Evolutionary conservation across 2,329 filamentous ascomycete species (phyloP), one percentile per base, ranked within the genome.

Genomic region (Cercospora sp.): DNA sequence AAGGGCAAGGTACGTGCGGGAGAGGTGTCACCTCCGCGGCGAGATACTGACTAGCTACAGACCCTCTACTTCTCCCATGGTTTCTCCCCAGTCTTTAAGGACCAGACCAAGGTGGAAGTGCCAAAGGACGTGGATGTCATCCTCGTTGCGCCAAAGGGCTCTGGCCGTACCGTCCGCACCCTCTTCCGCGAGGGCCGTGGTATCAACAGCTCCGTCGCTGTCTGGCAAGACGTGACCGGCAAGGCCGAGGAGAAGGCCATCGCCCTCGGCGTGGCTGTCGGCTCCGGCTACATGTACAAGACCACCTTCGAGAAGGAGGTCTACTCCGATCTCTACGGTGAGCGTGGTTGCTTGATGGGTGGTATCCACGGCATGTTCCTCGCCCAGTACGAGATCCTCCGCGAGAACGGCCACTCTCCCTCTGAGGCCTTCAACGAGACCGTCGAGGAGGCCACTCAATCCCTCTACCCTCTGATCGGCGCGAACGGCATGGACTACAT

Each of bases 301-400:
- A 99, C 95, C 81, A 99, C 95, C 82, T 99, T 99, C 81, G 91
- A 99, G 89, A 99, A 99, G 91, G 95, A 99, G 87, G 95, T 99
- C 81, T 97, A 97, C 91, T 97, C 93, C 72, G 95, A 98, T 85
- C 90, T 99, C 76, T 99, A 99, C 88, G 95, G 95, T 84, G 95
- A 99, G 91, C 94, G 95, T 86, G 95, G 95, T 82, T 99, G 95
- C 90, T 87, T 99, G 80, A 99, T 99, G 95, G 95, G 95, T 78
- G 95, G 95, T 84, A 99, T 99, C 85, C 95, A 99, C 89, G 95
- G 95, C 82, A 99, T 99, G 95, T 99, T 99, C 92, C 93, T 99
- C 76, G 95, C 95, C 71, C 95, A 99, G 87, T 99, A 99, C 89
- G 95, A 99, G 89, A 95, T 99, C 76, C 94, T 99, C 84, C 94